Base-by-base conservation (phyloP, 257 asterid species). In the Euphrasia confusa region DNA sequence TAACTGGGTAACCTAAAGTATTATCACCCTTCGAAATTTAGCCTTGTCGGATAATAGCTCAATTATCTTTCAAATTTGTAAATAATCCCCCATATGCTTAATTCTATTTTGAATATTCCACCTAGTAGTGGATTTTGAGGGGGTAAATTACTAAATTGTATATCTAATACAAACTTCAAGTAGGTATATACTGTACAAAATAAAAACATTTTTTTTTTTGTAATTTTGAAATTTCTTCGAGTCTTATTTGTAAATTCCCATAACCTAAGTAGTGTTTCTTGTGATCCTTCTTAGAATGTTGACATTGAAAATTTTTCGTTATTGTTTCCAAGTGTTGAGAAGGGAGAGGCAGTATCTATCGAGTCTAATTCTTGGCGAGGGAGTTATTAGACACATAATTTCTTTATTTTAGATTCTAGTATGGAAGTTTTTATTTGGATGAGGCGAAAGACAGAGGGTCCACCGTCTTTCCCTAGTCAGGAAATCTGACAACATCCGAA, bases 381-480 rank as follows among this genome's bases (percentile, higher is more conserved):
- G 93, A 85, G 66, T 79, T 89, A 67, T 71, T 93, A 68, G 96
- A 93, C 97, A 10, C 73, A 84, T 75, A 74, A 67, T 71, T 89
- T 95, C 84, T 87, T 87, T 72, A 81, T 93, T 79, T 84, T 93
- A 59, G 99, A 93, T 66, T 85, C 92, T 33, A 96, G 92, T 49
- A 54, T 14, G n/a, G 95, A 93, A 67, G 78, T 82, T 68, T 93
- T 85, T 68, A 82, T 87, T 72, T 93, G 99, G 99, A 85, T 80
- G 87, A 97, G 99, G 55, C 83, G 99, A 83, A 84, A 56, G 74
- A 87, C 96, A 71, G 24, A 21, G 24, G 24, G 24, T 21, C 24
- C 24, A 21, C 24, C 24, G 24, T 21, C 24, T 21, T 21, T 21
- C 24, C 24, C 24, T 21, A 21, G 24, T 21, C 24, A 21, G 24